Conservation (phyloP, 257 asterid genomes). For the Scutellaria baicalensis region DNA sequence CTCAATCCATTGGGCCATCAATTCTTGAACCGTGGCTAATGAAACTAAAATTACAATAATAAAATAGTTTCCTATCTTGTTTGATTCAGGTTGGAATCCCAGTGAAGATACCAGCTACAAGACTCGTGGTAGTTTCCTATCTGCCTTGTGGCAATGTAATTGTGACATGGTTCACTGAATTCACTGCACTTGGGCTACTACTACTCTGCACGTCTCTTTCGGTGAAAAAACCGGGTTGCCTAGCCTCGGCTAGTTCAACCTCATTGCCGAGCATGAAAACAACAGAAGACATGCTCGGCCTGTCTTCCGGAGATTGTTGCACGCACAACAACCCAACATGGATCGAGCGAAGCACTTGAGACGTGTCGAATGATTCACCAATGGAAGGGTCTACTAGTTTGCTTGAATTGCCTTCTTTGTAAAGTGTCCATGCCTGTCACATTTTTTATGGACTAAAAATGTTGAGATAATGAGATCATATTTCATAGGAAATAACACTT, state of each 20-base stretch:
- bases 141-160: neutral
- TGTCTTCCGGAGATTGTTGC: too few relatives aligned
- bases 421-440: conserved; percentile 13
- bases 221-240: neutral
- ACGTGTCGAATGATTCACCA: neutral
- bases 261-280: conserved; percentile 10
- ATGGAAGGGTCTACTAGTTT: neutral
- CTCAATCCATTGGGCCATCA: too few relatives aligned
- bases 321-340: neutral
- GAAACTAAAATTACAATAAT: too few relatives aligned
- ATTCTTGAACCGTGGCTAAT: too few relatives aligned
- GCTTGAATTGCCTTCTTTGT: neutral
- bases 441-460: neutral
- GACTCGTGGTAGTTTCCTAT: too few relatives aligned
- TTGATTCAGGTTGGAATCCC: too few relatives aligned
- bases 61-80: too few relatives aligned
- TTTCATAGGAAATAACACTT: neutral
- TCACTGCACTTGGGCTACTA: too few relatives aligned
- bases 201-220: neutral
- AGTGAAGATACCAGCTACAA: too few relatives aligned
- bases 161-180: neutral
- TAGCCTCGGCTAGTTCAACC: neutral
- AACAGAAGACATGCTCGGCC: conserved; percentile 8
- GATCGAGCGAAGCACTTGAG: neutral
- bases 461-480: too few relatives aligned